Evolutionary conservation across 2,329 filamentous ascomycete genomes (phyloP).

Genomic region (Cercospora zeae-maydis): DNA sequence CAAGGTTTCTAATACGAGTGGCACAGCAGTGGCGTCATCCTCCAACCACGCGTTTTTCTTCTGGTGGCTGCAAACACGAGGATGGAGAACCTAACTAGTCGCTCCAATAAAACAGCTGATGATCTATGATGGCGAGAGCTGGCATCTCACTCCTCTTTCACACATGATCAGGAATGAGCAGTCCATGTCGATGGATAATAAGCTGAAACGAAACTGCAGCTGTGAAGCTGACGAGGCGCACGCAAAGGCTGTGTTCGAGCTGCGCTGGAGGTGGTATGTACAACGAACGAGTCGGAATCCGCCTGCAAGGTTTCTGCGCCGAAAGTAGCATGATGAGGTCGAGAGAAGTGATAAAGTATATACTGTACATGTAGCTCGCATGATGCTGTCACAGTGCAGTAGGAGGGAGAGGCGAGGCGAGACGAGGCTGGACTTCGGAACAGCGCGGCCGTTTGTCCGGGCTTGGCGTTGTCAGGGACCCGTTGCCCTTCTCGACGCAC

Average conservation of each 20-base stretch:
- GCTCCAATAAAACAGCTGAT: not conserved
- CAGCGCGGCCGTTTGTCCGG: not conserved
- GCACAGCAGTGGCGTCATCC: conserved; percentile 10
- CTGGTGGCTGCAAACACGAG: not conserved
- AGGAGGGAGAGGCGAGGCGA: not conserved
- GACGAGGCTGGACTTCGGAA: not conserved
- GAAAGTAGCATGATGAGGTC: not conserved
- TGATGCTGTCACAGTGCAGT: not conserved
- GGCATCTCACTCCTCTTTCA: not conserved
- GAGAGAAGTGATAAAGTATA: not conserved
- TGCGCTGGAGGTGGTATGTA: not conserved
- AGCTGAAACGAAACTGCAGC: not conserved
- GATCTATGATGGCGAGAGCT: not conserved
- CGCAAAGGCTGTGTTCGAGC: not conserved
- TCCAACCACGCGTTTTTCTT: not conserved
- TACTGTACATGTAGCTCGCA: not conserved
- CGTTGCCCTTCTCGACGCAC: too few relatives aligned
- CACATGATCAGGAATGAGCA: not conserved
- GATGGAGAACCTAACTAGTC: not conserved
- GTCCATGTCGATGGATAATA: not conserved
- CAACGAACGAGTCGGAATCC: not conserved
- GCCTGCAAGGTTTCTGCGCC: not conserved
- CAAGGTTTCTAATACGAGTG: conserved; percentile 9
- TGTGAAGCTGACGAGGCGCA: conserved; percentile 1
- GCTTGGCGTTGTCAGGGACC: not conserved